Percentiles rank a stretch among this genome's conserved stretches.
Evolutionary conservation across 345 rosid genomes (phyloP).

Genomic region (Hevea brasiliensis): DNA sequence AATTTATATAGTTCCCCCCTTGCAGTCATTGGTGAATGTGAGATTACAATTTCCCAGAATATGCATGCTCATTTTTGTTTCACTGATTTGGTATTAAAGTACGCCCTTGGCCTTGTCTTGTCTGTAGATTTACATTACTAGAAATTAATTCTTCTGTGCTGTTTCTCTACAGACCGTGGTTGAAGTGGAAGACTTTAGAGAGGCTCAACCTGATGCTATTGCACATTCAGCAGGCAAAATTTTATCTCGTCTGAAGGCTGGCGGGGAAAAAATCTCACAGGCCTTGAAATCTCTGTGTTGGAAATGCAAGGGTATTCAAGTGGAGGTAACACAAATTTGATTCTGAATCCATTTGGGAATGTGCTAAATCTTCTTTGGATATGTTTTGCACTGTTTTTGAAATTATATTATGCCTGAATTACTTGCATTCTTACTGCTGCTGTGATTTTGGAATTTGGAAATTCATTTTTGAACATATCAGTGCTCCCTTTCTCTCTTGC

Average conservation of each 20-base stretch:
- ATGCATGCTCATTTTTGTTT: background rate
- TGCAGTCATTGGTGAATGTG: background rate
- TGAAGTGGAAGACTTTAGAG: conserved; percentile 74
- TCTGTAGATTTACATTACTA: conserved; percentile 7
- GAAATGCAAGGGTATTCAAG: conserved; percentile 78
- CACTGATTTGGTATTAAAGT: background rate
- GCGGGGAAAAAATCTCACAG: conserved; percentile 58
- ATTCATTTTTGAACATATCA: background rate
- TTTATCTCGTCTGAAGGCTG: conserved; percentile 63
- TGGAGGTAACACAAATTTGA: conserved; percentile 60
- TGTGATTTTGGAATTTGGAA: background rate
- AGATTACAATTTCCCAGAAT: background rate
- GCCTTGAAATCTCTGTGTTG: conserved; percentile 80
- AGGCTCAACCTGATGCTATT: conserved; percentile 77
- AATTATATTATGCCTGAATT: background rate
- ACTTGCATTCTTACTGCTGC: background rate
- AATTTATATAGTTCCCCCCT: background rate
- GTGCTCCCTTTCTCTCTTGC: too few species aligned
- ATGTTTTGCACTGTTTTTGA: background rate
- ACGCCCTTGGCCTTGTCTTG: background rate
- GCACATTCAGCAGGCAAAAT: conserved; percentile 70
- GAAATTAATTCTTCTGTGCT: conserved; percentile 29
- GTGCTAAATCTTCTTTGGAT: background rate
- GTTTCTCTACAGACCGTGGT: conserved; percentile 50
- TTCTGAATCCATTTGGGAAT: conserved; percentile 8